Base-by-base conservation (phyloP, 768 basidiomycete species). In the Termitomyces sp. region DNA sequence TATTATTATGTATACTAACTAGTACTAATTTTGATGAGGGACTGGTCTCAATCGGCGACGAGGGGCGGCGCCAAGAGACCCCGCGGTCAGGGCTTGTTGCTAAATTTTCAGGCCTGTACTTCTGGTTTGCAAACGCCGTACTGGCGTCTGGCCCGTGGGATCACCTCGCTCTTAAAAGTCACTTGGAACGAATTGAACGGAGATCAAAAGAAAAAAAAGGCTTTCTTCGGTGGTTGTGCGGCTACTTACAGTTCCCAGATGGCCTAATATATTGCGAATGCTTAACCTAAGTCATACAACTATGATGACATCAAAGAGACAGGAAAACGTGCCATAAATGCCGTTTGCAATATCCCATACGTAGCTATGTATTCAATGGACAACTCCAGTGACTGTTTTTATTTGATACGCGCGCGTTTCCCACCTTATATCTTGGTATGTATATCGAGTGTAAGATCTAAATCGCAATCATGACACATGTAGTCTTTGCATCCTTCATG, bases 331-430 rank as follows among this genome's bases (percentile, higher is more conserved):
- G 52, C 32, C 60, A 61, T 54, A 57, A 60, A 48, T 62, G 54
- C 57, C 57, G 54, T 59, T 16, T 56, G 17, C 46, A 57, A 57
- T 56, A 48, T 50, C 59, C 54, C 49, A n/a, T 59, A 59, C 59
- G 44, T 43, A 59, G 51, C 8, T 40, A 25, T 16, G n/a, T n/a
- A n/a, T 37, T n/a, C 41, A 29, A 37, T 45, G 25, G 17, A 55
- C 47, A 38, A 41, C 25, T 29, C 32, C 50, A 17, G n/a, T 41
- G 38, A 42, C n/a, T 51, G 31, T 51, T 50, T 54, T 37, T 45
- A 23, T 19, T 34, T n/a, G 10, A 9, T 47, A 53, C 46, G 10
- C 11, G 25, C n/a, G 23, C 25, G 17, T 51, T 55, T 47, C 43
- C 44, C 55, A 27, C 40, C 41, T 19, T 17, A 21, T 48, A 53